Base-by-base conservation (phyloP, 1,139 yeast species). In the Blastobotrys petasosporus region DNA sequence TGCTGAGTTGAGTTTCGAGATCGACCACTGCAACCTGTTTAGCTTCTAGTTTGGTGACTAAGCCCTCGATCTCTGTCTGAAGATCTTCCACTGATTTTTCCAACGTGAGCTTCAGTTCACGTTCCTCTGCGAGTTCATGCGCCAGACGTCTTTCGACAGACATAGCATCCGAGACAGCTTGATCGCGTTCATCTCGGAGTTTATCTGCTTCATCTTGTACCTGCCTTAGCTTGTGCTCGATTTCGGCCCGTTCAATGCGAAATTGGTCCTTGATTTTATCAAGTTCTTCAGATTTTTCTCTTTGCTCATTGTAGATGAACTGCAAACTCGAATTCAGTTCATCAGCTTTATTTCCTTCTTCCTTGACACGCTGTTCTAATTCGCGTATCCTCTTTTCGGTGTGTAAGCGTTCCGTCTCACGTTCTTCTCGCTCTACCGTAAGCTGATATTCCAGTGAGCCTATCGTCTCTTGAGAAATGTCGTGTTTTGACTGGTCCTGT, bases 271-370 rank as follows among this genome's bases (percentile, higher is more conserved):
- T 63, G 13, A 65, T 47, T 6, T 59, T 52, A 4, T 54, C 53
- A 16, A 72, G 46, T 42, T 69, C 65, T 1, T 58, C 56, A 1
- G 63, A 53, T 7, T 67, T 52, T 45, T 63, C 64, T 30, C 61
- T 62, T 45, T 70, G 68, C 37, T 66, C 65, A n/a, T 71, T 69
- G 48, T 67, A 71, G 33, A 75, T 58, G 51, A 67, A 67, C 32
- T 64, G 57, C 46, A 70, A 71, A 44, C 73, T 75, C 2, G 68
- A 55, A 10, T 70, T 64, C 0, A 64, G 53, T 2, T 64, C 56
- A 42, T 66, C 68, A 1, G 67, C 63, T 9, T 65, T 52, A 30
- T 54, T 54, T 20, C 64, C 65, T 40, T 65, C 67, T 12, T 56
- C 59, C 15, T 62, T 54, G 12, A 69, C 47, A 23, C 61, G 54